phyloP scores from a whole-genome alignment of 208 protist species.

The Pavlovales sp. region DNA sequence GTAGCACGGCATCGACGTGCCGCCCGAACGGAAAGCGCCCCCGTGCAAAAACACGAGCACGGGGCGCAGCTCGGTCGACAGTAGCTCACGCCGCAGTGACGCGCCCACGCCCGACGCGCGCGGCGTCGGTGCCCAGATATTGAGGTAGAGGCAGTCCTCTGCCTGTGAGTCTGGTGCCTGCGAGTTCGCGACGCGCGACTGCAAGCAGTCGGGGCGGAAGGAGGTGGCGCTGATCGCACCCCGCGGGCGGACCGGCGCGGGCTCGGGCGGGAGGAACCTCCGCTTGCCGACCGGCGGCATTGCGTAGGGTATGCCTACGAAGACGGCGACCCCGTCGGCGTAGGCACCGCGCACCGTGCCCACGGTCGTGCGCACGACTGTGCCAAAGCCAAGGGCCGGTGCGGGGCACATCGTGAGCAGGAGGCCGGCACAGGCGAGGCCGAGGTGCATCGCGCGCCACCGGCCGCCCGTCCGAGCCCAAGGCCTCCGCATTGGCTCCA shows the following conservation, averaged over 20 bases:
- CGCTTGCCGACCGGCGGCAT: not conserved
- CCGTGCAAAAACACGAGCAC: not conserved
- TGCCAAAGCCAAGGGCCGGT: too few species aligned
- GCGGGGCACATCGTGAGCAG: too few species aligned
- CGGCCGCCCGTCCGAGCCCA: too few species aligned
- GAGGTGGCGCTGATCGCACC: not conserved
- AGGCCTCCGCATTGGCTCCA: too few species aligned
- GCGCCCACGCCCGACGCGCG: too few species aligned
- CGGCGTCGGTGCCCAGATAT: not conserved
- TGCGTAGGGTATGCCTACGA: conserved; percentile 19
- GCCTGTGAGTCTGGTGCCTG: too few species aligned
- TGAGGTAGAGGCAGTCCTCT: conserved; percentile 25
- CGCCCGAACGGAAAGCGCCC: not conserved
- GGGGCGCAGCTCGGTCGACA: not conserved
- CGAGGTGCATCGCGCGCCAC: too few species aligned
- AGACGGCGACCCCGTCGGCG: not conserved
- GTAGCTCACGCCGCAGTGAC: not conserved
- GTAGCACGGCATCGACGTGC: too few species aligned
- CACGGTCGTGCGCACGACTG: too few species aligned
- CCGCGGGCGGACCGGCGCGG: not conserved
- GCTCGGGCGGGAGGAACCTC: not conserved
- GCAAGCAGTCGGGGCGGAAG: not conserved
- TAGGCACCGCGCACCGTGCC: too few species aligned
- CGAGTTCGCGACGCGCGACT: not conserved
- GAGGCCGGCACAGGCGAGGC: too few species aligned